Evolutionary conservation across 495 filamentous ascomycete species (phyloP).

Genomic region (Penicillium angulare): DNA sequence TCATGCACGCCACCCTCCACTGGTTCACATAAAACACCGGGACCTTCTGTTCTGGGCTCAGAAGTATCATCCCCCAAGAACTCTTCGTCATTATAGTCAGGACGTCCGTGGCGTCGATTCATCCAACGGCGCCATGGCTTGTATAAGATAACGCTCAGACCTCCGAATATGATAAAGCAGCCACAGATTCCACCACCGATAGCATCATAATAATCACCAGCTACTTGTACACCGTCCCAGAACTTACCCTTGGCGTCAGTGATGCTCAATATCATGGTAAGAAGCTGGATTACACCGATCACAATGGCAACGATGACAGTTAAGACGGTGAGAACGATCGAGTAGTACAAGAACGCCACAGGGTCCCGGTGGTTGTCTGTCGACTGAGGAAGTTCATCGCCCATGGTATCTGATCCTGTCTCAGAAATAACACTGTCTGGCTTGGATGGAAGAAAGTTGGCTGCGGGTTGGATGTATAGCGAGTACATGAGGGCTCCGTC

Average conservation of each 20-base stretch:
- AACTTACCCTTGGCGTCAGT: constrained; percentile 70
- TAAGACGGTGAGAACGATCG: constrained; percentile 80
- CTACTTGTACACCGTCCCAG: constrained; percentile 79
- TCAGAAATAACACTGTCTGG: constrained; percentile 14
- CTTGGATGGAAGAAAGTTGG: constrained; percentile 44
- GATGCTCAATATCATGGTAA: constrained; percentile 73
- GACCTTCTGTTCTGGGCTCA: neutral
- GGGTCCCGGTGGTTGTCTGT: constrained; percentile 57
- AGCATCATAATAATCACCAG: constrained; percentile 80
- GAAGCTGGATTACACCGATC: constrained; percentile 81
- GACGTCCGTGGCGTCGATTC: constrained; percentile 40
- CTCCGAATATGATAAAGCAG: constrained; percentile 74
- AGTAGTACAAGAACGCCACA: constrained; percentile 91
- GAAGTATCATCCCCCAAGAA: constrained; percentile 18
- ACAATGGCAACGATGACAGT: constrained; percentile 85
- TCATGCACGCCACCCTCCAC: neutral
- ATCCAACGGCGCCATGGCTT: constrained; percentile 71
- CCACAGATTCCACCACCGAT: constrained; percentile 84
- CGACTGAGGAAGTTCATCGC: constrained; percentile 23
- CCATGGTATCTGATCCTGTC: constrained; percentile 10
- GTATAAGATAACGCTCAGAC: constrained; percentile 68
- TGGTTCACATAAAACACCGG: neutral
- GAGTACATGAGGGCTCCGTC: constrained; percentile 96
- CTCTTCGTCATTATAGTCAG: constrained; percentile 22
- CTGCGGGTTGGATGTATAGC: constrained; percentile 69